A percentile compares a stretch with the other conserved stretches of the same genome.
Evolutionary conservation across 2,329 filamentous ascomycete species (phyloP).

Genomic region (Dothideomycetes sp.): DNA sequence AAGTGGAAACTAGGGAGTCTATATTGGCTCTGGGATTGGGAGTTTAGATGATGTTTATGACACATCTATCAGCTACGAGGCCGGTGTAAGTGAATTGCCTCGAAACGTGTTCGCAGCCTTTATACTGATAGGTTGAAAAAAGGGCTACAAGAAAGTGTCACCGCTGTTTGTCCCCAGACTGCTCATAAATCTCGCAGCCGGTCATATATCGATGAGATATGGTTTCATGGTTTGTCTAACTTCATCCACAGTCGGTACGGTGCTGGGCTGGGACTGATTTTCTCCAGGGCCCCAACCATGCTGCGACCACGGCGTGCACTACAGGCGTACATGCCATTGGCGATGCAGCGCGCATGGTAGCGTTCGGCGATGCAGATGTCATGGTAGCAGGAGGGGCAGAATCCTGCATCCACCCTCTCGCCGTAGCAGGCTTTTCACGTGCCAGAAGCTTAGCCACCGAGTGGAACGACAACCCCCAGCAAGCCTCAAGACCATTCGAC

Average conservation of each 20-base stretch:
- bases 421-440: constrained; percentile 82
- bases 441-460: constrained; percentile 75
- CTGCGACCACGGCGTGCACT: constrained; percentile 88
- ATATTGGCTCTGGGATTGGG: constrained; percentile 89
- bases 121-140: background rate
- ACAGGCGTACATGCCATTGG: constrained; percentile 92
- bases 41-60: constrained; percentile 85
- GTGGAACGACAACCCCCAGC: constrained; percentile 61
- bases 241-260: background rate
- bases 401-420: constrained; percentile 88
- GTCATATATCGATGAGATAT: constrained; percentile 87
- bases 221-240: constrained; percentile 53
- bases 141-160: constrained; percentile 90
- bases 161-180: constrained; percentile 88
- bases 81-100: constrained; percentile 45
- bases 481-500: constrained; percentile 82
- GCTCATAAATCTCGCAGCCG: constrained; percentile 88
- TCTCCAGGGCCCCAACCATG: constrained; percentile 72
- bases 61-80: constrained; percentile 65
- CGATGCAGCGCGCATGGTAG: constrained; percentile 85
- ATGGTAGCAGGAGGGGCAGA: constrained; percentile 96
- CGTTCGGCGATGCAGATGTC: constrained; percentile 81
- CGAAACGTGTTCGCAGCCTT: background rate
- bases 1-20: constrained; percentile 67
- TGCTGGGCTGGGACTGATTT: background rate